These are phyloP conservation scores for Microglena sp. DNA, from an alignment of 139 green algal genomes.

Conservation along the genomic window DNA sequence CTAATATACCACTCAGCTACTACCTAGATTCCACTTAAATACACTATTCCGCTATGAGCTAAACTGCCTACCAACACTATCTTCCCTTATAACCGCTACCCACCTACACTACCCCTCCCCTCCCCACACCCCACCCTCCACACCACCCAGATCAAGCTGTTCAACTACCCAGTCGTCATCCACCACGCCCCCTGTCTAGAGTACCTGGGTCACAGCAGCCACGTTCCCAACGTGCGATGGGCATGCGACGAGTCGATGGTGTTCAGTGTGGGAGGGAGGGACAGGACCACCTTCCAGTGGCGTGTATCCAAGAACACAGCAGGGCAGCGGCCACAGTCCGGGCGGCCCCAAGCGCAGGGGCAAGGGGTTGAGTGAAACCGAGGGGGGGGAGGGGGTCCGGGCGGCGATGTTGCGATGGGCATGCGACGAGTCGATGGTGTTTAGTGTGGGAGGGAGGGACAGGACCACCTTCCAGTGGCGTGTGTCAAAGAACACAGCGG, in stretches of 20 bases:
- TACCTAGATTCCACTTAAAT: too few species aligned
- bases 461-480: slow-evolving; percentile 29
- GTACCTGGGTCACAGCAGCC: slow-evolving; percentile 24
- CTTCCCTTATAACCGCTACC: too few species aligned
- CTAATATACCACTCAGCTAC: too few species aligned
- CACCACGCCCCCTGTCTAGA: slow-evolving; percentile 16
- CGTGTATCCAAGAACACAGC: slow-evolving; percentile 7
- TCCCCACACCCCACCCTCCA: too few species aligned
- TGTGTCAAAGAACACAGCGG: neutral
- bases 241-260: slow-evolving; percentile 19
- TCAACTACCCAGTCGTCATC: slow-evolving; percentile 31
- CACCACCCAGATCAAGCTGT: slow-evolving; percentile 17
- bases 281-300: slow-evolving; percentile 29
- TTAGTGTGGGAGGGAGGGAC: slow-evolving; percentile 27
- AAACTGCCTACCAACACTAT: too few species aligned
- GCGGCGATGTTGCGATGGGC: slow-evolving; percentile 21
- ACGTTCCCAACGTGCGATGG: slow-evolving; percentile 29
- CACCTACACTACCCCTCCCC: neutral
- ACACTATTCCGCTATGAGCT: too few species aligned
- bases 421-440: slow-evolving; percentile 19
- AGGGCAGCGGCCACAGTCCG: neutral
- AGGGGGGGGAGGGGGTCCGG: too few species aligned
- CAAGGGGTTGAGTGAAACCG: too few species aligned
- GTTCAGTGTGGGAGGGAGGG: slow-evolving; percentile 24
- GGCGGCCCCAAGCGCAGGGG: too few species aligned